Evolutionary conservation across 1,139 yeast genomes (phyloP), one percentile per base, ranked within the genome.

Genomic region (Candida tunisiensis): DNA sequence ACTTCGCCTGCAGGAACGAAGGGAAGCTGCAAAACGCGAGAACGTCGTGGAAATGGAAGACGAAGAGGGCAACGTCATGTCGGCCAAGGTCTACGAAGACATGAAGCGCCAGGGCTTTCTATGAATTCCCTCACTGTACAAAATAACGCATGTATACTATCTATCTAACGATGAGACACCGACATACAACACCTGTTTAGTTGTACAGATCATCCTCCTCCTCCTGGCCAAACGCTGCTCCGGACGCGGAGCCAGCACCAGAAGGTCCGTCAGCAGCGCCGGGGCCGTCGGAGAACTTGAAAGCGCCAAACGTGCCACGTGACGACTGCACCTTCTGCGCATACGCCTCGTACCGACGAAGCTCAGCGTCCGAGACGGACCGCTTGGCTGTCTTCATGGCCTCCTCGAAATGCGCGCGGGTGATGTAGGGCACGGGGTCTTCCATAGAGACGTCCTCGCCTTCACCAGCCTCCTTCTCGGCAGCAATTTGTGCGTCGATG

Each of bases 341-440:
- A 49, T 85, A 91, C 10, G 96, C 92, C 61, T 91, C 98, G 53
- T 91, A 91, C 60, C 98, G 88, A 60, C 99, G 88, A 48, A 91
- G 69, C 58, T 91, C 98, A 25, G 95, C 78, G 51, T 91, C 98
- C 25, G 92, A 74, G 31, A 91, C 98, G 31, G 95, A 83, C 47
- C 96, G 79, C 58, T 83, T 78, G 30, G 98, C 98, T 2, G 96
- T 83, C 72, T 85, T 83, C 98, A 91, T 91, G 28, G 99, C 98
- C 62, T 88, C 98, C 57, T 91, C 94, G 47, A 91, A 82, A 54
- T 83, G 94, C 29, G 75, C 75, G 49, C 79, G 77, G 22, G 94
- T 80, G 47, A 91, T 88, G 55, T 57, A 91, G 45, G 98, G 98
- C 43, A 91, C 98, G 23, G 93, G 88, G 49, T 88, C 96, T 33